Percentiles rank a stretch among this genome's conserved stretches.
Conservation (phyloP, 2,329 filamentous ascomycete species). For the Fusarium xylarioides region DNA sequence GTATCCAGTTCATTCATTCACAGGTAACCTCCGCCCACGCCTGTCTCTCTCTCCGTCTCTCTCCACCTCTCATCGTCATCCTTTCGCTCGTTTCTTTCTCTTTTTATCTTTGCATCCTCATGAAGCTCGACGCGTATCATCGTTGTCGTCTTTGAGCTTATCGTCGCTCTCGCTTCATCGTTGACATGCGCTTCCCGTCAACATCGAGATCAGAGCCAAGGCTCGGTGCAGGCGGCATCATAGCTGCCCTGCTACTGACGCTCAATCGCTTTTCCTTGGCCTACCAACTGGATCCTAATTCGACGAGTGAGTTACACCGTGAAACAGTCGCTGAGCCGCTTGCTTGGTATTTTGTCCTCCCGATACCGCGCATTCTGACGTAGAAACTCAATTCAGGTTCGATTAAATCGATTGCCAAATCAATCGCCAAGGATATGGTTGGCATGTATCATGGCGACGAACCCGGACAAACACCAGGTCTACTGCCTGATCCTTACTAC, state of each 20-base stretch:
- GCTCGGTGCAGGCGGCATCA: conserved; percentile 29
- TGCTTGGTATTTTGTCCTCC: not conserved
- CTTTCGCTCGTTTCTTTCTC: conserved; percentile 2
- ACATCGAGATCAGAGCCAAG: conserved; percentile 12
- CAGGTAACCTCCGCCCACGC: conserved; percentile 7
- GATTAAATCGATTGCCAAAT: conserved; percentile 57
- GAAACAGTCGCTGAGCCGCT: not conserved
- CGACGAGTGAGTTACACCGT: conserved; percentile 44
- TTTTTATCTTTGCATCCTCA: conserved; percentile 14
- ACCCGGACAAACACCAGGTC: conserved; percentile 60
- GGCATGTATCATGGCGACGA: conserved; percentile 57
- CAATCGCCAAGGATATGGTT: conserved; percentile 61
- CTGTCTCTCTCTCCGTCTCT: not conserved
- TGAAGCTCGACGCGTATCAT: conserved; percentile 27
- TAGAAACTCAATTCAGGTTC: conserved; percentile 52
- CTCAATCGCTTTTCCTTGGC: conserved; percentile 41
- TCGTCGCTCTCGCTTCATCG: conserved; percentile 19
- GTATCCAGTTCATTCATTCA: not conserved
- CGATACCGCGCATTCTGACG: not conserved
- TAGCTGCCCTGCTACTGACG: conserved; percentile 40
- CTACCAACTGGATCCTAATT: conserved; percentile 51
- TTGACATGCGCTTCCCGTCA: conserved; percentile 35
- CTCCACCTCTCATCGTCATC: conserved; percentile 14
- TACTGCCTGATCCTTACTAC: conserved; percentile 64
- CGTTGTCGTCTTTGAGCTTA: conserved; percentile 31